Percentiles rank a stretch among this genome's conserved stretches.
Evolutionary conservation across 257 asterid genomes (phyloP).

Genomic region (Sherardia arvensis): DNA sequence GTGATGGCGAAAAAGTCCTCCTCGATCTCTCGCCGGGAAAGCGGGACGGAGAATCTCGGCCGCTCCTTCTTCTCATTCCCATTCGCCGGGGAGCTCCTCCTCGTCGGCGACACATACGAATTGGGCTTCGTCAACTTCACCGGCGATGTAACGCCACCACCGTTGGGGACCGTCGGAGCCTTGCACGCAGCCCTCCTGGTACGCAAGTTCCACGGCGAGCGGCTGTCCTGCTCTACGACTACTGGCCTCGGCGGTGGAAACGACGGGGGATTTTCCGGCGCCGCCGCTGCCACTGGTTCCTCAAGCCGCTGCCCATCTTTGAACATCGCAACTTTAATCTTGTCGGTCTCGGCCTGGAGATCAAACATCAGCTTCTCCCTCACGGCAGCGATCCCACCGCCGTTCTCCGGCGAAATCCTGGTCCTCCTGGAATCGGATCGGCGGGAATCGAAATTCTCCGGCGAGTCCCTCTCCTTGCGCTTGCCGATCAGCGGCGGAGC

Average conservation of each 20-base stretch:
- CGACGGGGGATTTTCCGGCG: constrained; percentile 15
- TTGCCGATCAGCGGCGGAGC: constrained; percentile 12
- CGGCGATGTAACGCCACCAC: too few relatives aligned
- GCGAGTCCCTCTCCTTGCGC: constrained; percentile 17
- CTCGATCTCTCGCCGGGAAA: constrained; percentile 61
- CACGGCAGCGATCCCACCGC: constrained; percentile 54
- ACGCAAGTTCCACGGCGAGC: constrained; percentile 88
- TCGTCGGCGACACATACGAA: constrained; percentile 28
- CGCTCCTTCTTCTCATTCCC: constrained; percentile 42
- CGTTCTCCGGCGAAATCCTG: constrained; percentile 22
- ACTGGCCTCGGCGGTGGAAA: constrained; percentile 17
- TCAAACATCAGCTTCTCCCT: constrained; percentile 74
- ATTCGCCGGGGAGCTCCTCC: constrained; percentile 24
- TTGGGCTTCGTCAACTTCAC: constrained; percentile 24
- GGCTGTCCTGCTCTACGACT: too few relatives aligned
- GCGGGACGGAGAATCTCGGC: constrained; percentile 53
- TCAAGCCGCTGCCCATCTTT: constrained; percentile 48
- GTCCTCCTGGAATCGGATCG: constrained; percentile 17
- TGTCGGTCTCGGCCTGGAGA: constrained; percentile 72
- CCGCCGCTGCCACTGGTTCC: constrained; percentile 33
- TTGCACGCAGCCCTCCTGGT: constrained; percentile 61
- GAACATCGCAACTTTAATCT: constrained; percentile 61
- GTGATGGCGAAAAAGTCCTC: constrained; percentile 65
- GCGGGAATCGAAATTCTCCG: constrained; percentile 12
- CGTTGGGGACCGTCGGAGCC: constrained; percentile 12